Conservation (phyloP, 441 rosid genomes). For the Pelargonium cotyledonis region DNA sequence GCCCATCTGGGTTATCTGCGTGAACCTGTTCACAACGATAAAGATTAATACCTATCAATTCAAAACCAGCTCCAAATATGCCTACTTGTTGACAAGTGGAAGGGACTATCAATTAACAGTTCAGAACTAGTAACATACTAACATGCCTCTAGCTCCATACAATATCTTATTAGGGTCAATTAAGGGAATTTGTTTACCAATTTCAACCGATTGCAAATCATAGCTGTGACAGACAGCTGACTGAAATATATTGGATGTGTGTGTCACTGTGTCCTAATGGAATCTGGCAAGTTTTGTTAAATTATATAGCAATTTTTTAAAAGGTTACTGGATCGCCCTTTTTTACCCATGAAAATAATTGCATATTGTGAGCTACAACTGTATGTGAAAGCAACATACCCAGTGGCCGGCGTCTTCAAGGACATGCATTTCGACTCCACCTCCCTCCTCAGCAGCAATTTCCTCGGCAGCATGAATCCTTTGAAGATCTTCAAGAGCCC, state of each 20-base stretch:
- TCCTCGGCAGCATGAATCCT: slow-evolving; percentile 85
- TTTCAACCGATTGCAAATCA: too few relatives aligned
- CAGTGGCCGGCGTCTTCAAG: slow-evolving; percentile 99
- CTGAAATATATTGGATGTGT: too few relatives aligned
- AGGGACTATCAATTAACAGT: not conserved
- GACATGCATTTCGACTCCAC: slow-evolving; percentile 95
- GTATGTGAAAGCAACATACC: slow-evolving; percentile 40
- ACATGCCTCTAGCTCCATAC: not conserved
- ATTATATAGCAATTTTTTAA: too few relatives aligned
- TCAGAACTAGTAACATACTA: not conserved
- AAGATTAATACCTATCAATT: slow-evolving; percentile 1
- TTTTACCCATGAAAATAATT: not conserved
- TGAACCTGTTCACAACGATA: slow-evolving; percentile 54
- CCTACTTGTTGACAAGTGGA: not conserved
- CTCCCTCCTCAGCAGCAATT: slow-evolving; percentile 77
- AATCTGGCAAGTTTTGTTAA: too few relatives aligned
- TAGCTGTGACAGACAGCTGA: too few relatives aligned
- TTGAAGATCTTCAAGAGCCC: slow-evolving; percentile 92
- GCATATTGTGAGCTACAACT: not conserved
- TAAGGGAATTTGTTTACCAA: too few relatives aligned
- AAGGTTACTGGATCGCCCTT: too few relatives aligned
- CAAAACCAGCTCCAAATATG: not conserved
- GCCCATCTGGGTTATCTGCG: slow-evolving; percentile 92
- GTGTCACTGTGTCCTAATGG: too few relatives aligned
- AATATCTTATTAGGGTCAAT: too few relatives aligned